Evolutionary conservation across 1,139 yeast species (phyloP).

Genomic region (Taphrina deformans): DNA sequence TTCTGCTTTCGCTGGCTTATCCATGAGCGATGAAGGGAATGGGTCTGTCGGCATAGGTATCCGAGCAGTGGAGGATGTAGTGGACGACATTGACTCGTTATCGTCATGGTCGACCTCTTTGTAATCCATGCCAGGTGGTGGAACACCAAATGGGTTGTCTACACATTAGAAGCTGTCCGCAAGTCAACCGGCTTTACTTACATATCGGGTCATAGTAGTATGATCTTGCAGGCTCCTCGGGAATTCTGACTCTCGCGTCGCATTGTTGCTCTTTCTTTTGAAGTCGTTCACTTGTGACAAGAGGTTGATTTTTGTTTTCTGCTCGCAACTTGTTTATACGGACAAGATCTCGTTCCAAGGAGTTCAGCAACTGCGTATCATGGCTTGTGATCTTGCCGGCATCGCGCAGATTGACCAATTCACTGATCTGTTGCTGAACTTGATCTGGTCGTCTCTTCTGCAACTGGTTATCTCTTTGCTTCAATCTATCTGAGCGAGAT

Average conservation of each 20-base stretch:
- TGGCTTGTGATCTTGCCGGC: constrained; percentile 2
- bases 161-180: background rate
- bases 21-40: background rate
- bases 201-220: constrained; percentile 36
- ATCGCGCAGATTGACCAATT: constrained; percentile 1
- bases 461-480: constrained; percentile 13
- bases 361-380: background rate
- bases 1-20: background rate
- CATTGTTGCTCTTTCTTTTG: background rate
- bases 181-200: background rate
- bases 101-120: constrained; percentile 26
- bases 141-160: constrained; percentile 35
- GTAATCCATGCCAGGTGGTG: constrained; percentile 37
- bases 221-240: constrained; percentile 31
- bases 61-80: constrained; percentile 27
- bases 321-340: constrained; percentile 17
- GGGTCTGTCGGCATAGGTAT: constrained; percentile 35
- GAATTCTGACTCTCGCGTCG: background rate
- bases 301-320: background rate
- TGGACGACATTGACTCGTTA: constrained; percentile 10
- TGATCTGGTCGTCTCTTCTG: constrained; percentile 30
- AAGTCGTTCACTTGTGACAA: constrained; percentile 18
- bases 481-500: constrained; percentile 15
- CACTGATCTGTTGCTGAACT: constrained; percentile 32
- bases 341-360: constrained; percentile 15